Evolutionary conservation across 192 early-diverging fungal genomes (phyloP).

Genomic region (Geosiphon pyriformis): DNA sequence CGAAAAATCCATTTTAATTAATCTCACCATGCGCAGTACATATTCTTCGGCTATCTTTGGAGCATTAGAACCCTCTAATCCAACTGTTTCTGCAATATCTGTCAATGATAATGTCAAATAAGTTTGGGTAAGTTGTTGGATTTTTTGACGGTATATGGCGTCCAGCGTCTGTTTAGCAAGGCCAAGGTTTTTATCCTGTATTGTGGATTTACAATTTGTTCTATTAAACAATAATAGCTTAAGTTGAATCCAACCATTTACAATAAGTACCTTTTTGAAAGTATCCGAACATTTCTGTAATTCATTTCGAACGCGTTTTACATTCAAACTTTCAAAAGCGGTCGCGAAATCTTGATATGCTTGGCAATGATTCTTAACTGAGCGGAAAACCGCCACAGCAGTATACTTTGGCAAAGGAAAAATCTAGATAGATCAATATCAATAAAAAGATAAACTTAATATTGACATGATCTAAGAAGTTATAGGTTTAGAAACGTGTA

Average conservation of each 20-base stretch:
- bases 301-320: slow-evolving; percentile 37
- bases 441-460: no score
- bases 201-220: no score
- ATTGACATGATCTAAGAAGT: no score
- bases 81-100: slow-evolving; percentile 62
- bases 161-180: slow-evolving; percentile 48
- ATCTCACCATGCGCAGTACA: slow-evolving; percentile 56
- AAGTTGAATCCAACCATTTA: neutral
- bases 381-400: slow-evolving; percentile 39
- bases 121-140: slow-evolving; percentile 70
- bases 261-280: slow-evolving; percentile 32
- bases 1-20: neutral
- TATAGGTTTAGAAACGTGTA: no score
- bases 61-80: slow-evolving; percentile 32
- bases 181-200: slow-evolving; percentile 58
- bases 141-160: slow-evolving; percentile 45
- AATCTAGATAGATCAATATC: slow-evolving; percentile 24
- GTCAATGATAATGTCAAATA: slow-evolving; percentile 68
- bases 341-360: slow-evolving; percentile 56
- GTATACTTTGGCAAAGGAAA: slow-evolving; percentile 48
- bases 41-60: slow-evolving; percentile 45
- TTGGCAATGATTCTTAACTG: slow-evolving; percentile 31
- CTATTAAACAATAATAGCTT: neutral
- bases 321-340: slow-evolving; percentile 50
- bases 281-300: slow-evolving; percentile 33